phyloP scores from a whole-genome alignment of 495 filamentous ascomycete genomes.

The Talaromyces stipitatus region DNA sequence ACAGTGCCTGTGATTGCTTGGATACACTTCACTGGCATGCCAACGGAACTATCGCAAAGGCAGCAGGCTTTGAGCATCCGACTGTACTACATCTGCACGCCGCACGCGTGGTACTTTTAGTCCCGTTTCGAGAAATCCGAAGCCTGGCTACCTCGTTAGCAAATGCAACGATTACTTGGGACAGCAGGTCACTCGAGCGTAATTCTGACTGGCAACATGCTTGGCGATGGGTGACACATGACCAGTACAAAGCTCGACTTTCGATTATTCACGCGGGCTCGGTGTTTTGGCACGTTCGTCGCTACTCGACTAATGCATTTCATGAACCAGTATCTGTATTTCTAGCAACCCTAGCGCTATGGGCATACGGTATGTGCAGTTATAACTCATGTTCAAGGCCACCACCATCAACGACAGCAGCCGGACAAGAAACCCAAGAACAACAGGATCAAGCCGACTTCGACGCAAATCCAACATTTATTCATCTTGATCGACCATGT shows the following conservation, averaged over 20 bases:
- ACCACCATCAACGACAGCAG: neutral
- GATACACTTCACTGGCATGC: slow-evolving; percentile 50
- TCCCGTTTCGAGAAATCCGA: slow-evolving; percentile 33
- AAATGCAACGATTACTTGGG: slow-evolving; percentile 22
- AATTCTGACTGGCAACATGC: slow-evolving; percentile 35
- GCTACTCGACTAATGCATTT: slow-evolving; percentile 39
- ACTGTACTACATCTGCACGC: slow-evolving; percentile 46
- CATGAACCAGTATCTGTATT: slow-evolving; percentile 42
- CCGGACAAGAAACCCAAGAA: neutral
- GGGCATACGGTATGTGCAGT: slow-evolving; percentile 41
- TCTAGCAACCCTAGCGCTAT: slow-evolving; percentile 41
- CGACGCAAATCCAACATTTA: slow-evolving; percentile 21
- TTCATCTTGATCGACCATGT: slow-evolving; percentile 44
- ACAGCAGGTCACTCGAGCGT: slow-evolving; percentile 21
- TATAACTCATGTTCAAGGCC: slow-evolving; percentile 5
- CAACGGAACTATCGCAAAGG: slow-evolving; percentile 36
- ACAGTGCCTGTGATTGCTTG: slow-evolving; percentile 46
- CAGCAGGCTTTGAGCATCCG: slow-evolving; percentile 41
- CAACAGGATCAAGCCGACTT: neutral
- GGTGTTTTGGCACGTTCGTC: slow-evolving; percentile 41
- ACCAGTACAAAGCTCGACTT: slow-evolving; percentile 48
- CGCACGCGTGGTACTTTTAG: slow-evolving; percentile 32
- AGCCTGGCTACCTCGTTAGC: slow-evolving; percentile 25
- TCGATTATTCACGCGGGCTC: slow-evolving; percentile 47
- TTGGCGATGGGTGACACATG: slow-evolving; percentile 41